Base-by-base conservation (phyloP, 305 asterid genomes). In the Ilex paraguariensis region DNA sequence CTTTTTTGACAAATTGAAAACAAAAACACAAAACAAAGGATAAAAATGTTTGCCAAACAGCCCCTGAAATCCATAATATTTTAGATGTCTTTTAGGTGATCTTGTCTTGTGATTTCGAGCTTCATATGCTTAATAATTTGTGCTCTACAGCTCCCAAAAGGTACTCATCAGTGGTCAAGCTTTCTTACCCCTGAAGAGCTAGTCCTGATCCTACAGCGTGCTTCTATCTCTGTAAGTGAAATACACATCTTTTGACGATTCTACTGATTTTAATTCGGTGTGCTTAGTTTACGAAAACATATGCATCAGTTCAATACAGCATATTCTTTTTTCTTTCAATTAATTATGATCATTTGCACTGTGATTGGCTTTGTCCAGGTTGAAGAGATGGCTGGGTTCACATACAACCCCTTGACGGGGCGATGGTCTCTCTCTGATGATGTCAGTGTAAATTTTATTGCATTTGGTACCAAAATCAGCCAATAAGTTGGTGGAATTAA, bases 121-220 rank as follows among this genome's bases (percentile, higher is more conserved):
- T 21, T 21, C 28, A 21, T 36, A 8, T 36, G 42, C 42, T 36
- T 36, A 36, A 36, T 36, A 36, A 4, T 1, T 56, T 59, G 54
- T 57, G 62, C 17, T 65, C 72, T 56, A 53, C 84, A 90, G 97
- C 88, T 90, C 33, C 97, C 93, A 0, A 70, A 40, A 58, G 96
- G 96, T 62, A 90, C 97, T 48, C 97, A 86, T 70, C 66, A 90
- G 53, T 90, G 96, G 95, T 81, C 95, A 49, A 84, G 88, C 75
- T 87, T 87, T 72, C 77, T 90, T 46, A 87, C 93, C 5, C 96
- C 97, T 5, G 96, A 87, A 67, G 97, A 90, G 71, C 84, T 90
- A 31, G 91, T 75, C 60, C 77, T 87, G 63, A 84, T 84, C 66
- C 95, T 87, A 42, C 75, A 78, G 70, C 85, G 87, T 12, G 78